phyloP scores from a whole-genome alignment of 495 filamentous ascomycete species.

The Amniculicola lignicola region DNA sequence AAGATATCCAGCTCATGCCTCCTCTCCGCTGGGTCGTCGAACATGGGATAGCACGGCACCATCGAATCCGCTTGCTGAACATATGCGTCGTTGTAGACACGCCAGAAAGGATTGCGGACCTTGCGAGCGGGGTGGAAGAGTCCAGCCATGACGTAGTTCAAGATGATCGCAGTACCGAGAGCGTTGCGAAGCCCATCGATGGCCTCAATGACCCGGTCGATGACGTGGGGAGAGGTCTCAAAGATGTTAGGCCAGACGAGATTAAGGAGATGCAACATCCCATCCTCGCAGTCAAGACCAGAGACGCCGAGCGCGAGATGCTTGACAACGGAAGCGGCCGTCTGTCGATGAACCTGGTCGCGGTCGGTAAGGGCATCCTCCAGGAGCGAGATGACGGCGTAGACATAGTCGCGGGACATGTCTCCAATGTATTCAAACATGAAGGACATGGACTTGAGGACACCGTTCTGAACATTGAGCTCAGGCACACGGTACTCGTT shows the following conservation, averaged over 20 bases:
- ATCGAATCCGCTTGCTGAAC: constrained; percentile 90
- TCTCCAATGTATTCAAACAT: constrained; percentile 99
- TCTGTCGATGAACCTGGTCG: constrained; percentile 97
- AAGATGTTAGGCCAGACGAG: constrained; percentile 96
- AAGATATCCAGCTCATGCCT: constrained; percentile 80
- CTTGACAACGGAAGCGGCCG: constrained; percentile 92
- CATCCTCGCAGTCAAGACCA: constrained; percentile 96
- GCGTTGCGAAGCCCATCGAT: constrained; percentile 96
- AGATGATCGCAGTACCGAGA: constrained; percentile 80
- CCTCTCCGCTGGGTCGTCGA: constrained; percentile 71
- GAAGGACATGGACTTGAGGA: constrained; percentile 95
- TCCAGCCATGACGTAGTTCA: constrained; percentile 98
- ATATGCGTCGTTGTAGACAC: constrained; percentile 95
- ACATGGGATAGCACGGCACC: constrained; percentile 88
- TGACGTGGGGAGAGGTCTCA: constrained; percentile 97
- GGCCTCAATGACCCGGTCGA: constrained; percentile 94
- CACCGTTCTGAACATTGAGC: constrained; percentile 96
- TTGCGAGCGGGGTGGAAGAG: constrained; percentile 96
- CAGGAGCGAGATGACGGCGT: constrained; percentile 93
- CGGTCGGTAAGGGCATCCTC: constrained; percentile 97
- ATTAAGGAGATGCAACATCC: constrained; percentile 96
- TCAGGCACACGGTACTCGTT: constrained; percentile 99
- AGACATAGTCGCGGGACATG: constrained; percentile 99
- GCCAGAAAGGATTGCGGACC: constrained; percentile 89
- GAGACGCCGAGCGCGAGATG: constrained; percentile 95